phyloP scores from a whole-genome alignment of 371 early-diverging fungal genomes.

The Circinella minor region DNA sequence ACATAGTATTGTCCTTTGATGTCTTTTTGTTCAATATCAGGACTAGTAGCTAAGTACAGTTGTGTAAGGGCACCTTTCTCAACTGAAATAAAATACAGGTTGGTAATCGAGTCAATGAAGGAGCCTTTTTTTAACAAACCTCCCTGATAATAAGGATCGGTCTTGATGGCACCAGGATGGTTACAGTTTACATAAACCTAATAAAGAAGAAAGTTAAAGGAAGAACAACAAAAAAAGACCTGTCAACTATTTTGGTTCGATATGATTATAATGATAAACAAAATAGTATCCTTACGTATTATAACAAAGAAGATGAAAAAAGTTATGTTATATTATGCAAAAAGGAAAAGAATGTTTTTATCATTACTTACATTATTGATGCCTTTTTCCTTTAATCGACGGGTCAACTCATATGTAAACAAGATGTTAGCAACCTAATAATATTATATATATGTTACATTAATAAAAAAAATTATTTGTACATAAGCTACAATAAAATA shows the following conservation, averaged over 20 bases:
- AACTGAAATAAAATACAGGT: constrained; percentile 23
- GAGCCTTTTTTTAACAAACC: background rate
- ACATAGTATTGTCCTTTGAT: constrained; percentile 59
- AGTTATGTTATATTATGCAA: background rate
- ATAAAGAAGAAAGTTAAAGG: background rate
- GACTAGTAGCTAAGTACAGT: constrained; percentile 67
- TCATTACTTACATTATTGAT: constrained; percentile 18
- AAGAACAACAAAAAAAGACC: background rate
- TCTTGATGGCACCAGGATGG: constrained; percentile 73
- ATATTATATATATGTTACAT: background rate
- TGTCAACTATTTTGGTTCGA: too few relatives aligned
- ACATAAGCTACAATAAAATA: too few relatives aligned
- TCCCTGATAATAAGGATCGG: constrained; percentile 35
- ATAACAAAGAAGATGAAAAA: background rate
- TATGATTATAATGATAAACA: too few relatives aligned
- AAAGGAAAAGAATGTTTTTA: too few relatives aligned
- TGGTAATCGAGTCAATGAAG: constrained; percentile 6
- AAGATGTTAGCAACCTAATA: constrained; percentile 40
- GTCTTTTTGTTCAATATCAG: constrained; percentile 59
- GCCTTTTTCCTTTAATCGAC: constrained; percentile 41
- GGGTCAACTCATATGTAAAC: constrained; percentile 46
- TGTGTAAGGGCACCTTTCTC: constrained; percentile 68
- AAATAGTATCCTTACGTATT: too few relatives aligned
- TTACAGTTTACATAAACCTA: constrained; percentile 62
- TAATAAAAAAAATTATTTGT: too few relatives aligned